Evolutionary conservation across 208 protist species (phyloP).

Genomic region (Spongospora subterranea): DNA sequence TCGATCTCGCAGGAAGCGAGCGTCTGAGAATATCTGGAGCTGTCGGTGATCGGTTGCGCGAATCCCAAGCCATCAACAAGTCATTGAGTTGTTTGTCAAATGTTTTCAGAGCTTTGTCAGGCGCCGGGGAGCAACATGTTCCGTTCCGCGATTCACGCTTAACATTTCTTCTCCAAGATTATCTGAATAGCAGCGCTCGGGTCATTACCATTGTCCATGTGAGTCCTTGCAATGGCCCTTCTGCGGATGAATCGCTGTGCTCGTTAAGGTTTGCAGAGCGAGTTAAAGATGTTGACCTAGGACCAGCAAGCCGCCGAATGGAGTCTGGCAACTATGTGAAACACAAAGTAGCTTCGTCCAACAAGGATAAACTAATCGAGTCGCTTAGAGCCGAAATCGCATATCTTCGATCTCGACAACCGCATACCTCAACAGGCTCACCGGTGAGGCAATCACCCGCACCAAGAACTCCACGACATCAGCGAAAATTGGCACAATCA

Average conservation of each 20-base stretch:
- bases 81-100: slow-evolving; percentile 79
- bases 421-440: neutral
- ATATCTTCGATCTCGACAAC: neutral
- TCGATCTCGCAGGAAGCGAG: slow-evolving; percentile 90
- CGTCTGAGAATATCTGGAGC: slow-evolving; percentile 78
- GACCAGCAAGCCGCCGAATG: neutral
- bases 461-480: neutral
- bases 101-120: slow-evolving; percentile 68
- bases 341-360: neutral
- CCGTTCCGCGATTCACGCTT: slow-evolving; percentile 37
- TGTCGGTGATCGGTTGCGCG: slow-evolving; percentile 76
- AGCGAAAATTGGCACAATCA: neutral
- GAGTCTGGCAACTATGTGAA: neutral
- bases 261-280: slow-evolving; percentile 22
- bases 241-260: neutral
- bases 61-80: slow-evolving; percentile 79
- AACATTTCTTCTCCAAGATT: slow-evolving; percentile 46
- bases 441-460: neutral
- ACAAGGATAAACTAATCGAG: slow-evolving; percentile 35
- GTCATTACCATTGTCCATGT: slow-evolving; percentile 24
- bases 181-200: neutral
- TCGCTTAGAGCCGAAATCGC: neutral
- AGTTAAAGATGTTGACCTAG: neutral
- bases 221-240: neutral
- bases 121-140: slow-evolving; percentile 22